Evolutionary conservation across 2,329 filamentous ascomycete species (phyloP).

Genomic region (Decorospora gaudefroyi): DNA sequence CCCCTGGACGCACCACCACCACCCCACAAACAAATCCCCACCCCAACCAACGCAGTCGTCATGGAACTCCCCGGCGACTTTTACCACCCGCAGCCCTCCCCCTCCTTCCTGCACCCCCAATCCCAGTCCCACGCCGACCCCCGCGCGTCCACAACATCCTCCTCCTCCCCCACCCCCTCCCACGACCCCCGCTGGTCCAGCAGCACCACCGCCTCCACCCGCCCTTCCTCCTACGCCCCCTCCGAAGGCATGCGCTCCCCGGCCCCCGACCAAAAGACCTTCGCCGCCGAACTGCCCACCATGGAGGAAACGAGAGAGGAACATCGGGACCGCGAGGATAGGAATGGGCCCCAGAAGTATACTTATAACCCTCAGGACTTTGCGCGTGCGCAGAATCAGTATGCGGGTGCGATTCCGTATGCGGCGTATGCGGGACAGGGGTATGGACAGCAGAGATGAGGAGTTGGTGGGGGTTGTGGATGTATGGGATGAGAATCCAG

Average conservation of each 20-base stretch:
- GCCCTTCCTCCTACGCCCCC: slow-evolving; percentile 43
- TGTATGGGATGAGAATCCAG: no score
- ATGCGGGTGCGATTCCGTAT: slow-evolving; percentile 15
- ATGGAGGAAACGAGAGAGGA: slow-evolving; percentile 46
- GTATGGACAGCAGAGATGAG: no score
- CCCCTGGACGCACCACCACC: slow-evolving; percentile 18
- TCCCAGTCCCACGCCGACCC: no score
- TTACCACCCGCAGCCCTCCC: slow-evolving; percentile 42
- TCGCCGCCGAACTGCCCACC: slow-evolving; percentile 43
- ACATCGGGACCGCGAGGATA: slow-evolving; percentile 26
- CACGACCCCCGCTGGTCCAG: slow-evolving; percentile 43
- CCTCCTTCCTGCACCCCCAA: slow-evolving; percentile 35
- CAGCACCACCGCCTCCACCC: slow-evolving; percentile 35
- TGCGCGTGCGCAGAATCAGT: slow-evolving; percentile 24
- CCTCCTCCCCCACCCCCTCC: slow-evolving; percentile 30
- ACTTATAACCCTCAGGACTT: slow-evolving; percentile 45
- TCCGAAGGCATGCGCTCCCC: slow-evolving; percentile 46
- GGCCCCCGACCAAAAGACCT: slow-evolving; percentile 40
- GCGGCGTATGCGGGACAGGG: slow-evolving; percentile 11
- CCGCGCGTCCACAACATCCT: slow-evolving; percentile 28
- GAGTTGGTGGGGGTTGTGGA: no score
- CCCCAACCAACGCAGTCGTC: slow-evolving; percentile 41
- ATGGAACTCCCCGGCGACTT: slow-evolving; percentile 53
- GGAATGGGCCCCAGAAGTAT: slow-evolving; percentile 30
- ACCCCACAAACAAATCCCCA: slow-evolving; percentile 26